Evolutionary conservation across 352 stramenopile genomes (phyloP).

Genomic region (Globisporangium cederbergense): DNA sequence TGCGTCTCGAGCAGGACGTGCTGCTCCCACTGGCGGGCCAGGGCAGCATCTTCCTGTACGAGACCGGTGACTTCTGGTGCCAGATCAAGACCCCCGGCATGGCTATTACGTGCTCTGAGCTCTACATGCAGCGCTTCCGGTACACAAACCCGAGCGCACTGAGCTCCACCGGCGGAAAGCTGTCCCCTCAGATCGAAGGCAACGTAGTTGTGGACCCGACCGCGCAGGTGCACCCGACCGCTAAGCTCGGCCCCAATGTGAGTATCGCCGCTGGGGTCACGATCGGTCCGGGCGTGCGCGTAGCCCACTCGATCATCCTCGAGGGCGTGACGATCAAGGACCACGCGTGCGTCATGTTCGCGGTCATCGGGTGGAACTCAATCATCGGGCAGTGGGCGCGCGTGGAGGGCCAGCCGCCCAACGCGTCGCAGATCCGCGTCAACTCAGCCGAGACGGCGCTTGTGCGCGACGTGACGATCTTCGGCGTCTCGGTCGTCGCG

Average conservation of each 20-base stretch:
- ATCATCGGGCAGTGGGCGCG: constrained; percentile 86
- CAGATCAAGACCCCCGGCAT: constrained; percentile 90
- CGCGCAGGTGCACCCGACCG: constrained; percentile 78
- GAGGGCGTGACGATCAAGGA: constrained; percentile 88
- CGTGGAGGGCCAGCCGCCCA: constrained; percentile 79
- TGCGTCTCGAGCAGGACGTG: constrained; percentile 84
- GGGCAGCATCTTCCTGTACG: constrained; percentile 67
- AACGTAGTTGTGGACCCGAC: constrained; percentile 84
- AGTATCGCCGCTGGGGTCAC: constrained; percentile 81
- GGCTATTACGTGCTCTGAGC: constrained; percentile 87
- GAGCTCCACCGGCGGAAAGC: constrained; percentile 75
- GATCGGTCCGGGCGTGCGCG: constrained; percentile 73
- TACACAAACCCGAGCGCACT: constrained; percentile 85
- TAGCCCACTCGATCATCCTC: constrained; percentile 88
- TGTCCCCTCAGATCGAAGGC: constrained; percentile 82
- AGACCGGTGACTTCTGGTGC: constrained; percentile 88
- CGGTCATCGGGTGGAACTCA: constrained; percentile 88
- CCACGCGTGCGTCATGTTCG: constrained; percentile 84
- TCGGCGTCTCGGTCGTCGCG: constrained; percentile 83
- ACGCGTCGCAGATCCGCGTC: constrained; percentile 67
- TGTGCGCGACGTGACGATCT: constrained; percentile 89
- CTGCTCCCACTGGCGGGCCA: constrained; percentile 78
- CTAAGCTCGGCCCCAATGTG: constrained; percentile 86
- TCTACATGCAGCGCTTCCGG: constrained; percentile 90
- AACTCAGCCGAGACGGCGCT: constrained; percentile 66